phyloP scores from a whole-genome alignment of 108 stramenopile genomes.

The Skeletonema grethae region DNA sequence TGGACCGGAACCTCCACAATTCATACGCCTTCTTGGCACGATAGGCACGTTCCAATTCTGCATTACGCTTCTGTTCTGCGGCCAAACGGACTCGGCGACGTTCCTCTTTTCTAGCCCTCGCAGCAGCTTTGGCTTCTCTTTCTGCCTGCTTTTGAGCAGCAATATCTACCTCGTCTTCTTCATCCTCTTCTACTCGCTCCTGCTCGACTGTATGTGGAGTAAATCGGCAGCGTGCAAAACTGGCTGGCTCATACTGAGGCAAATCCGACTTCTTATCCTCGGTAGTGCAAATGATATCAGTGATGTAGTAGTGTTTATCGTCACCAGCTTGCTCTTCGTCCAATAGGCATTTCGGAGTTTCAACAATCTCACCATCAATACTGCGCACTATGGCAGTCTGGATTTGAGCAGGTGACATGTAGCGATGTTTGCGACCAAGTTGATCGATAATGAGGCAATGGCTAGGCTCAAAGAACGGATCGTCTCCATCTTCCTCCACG shows the following conservation, averaged over 20 bases:
- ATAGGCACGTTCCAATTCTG: slow-evolving; percentile 32
- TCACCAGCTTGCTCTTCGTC: slow-evolving; percentile 38
- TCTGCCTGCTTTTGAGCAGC: slow-evolving; percentile 26
- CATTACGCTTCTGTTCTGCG: slow-evolving; percentile 36
- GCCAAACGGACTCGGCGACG: slow-evolving; percentile 25
- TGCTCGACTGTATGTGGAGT: slow-evolving; percentile 20
- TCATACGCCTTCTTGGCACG: slow-evolving; percentile 40
- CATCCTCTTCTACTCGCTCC: slow-evolving; percentile 20
- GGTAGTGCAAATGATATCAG: slow-evolving; percentile 32
- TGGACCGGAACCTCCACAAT: slow-evolving; percentile 41
- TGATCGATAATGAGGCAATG: slow-evolving; percentile 42
- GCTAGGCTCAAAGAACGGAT: slow-evolving; percentile 39
- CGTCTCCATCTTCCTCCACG: neutral
- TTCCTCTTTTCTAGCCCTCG: slow-evolving; percentile 17
- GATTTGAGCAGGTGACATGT: slow-evolving; percentile 39
- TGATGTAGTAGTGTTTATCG: slow-evolving; percentile 9
- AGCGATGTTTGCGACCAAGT: slow-evolving; percentile 42
- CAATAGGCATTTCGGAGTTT: slow-evolving; percentile 30
- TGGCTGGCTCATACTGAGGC: slow-evolving; percentile 37
- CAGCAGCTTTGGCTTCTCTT: slow-evolving; percentile 10
- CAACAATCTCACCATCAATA: slow-evolving; percentile 28
- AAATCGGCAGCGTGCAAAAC: slow-evolving; percentile 48
- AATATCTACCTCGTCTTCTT: slow-evolving; percentile 19
- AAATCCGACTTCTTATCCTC: slow-evolving; percentile 38
- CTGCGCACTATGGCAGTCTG: slow-evolving; percentile 37